Evolutionary conservation across 202 grass and related monocot genomes (phyloP).

Genomic region (Brachypodium distachyon): DNA sequence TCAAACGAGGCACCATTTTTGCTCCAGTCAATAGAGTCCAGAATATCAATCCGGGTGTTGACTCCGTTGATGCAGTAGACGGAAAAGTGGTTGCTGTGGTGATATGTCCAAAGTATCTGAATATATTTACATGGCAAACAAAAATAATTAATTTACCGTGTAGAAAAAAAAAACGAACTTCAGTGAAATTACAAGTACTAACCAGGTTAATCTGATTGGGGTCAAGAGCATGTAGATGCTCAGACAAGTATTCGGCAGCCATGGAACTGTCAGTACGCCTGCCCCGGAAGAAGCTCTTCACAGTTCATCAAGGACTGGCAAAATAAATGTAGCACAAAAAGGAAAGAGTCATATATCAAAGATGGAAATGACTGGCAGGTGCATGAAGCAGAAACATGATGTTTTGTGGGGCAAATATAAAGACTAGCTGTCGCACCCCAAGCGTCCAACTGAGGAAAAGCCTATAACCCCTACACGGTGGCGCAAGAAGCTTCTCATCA

Average conservation of each 20-base stretch:
- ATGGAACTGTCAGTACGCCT: background rate
- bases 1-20: background rate
- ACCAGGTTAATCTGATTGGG: background rate
- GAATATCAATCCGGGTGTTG: background rate
- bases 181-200: background rate
- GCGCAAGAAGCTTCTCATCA: background rate
- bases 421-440: background rate
- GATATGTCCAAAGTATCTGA: background rate
- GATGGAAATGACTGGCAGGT: background rate
- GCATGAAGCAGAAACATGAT: background rate
- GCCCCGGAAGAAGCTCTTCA: background rate
- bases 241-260: background rate
- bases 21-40: background rate
- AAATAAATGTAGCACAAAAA: background rate
- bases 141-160: background rate
- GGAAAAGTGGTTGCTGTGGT: background rate
- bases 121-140: background rate
- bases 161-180: background rate
- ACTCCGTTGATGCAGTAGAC: background rate
- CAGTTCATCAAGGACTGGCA: background rate
- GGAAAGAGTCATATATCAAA: background rate
- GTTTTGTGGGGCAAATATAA: too few species aligned
- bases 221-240: background rate
- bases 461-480: background rate
- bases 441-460: background rate